Evolutionary conservation across 352 stramenopile species (phyloP), one percentile per base, ranked within the genome.

Genomic region (Phytophthora fragariaefolia): DNA sequence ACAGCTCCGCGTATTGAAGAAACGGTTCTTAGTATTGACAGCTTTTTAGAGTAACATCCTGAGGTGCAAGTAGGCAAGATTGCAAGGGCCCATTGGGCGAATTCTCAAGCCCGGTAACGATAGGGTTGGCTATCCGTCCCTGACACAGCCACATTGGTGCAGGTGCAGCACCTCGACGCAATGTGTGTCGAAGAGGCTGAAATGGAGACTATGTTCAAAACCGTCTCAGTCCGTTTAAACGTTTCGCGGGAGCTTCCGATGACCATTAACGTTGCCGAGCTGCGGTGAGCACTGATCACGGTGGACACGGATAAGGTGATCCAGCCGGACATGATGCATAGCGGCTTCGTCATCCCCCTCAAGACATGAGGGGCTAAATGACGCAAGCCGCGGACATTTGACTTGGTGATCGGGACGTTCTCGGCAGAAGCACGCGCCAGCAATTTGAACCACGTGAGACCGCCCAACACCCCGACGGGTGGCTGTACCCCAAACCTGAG

Each of bases 51-150:
- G 6, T 23, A 58, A 8, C 17, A 38, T 6, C 28, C 26, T 4
- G 47, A 66, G 5, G 24, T 66, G 2, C 58, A 53, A 2, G 58
- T 59, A 8, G 47, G 20, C 15, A n/a, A 52, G 20, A 66, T 59
- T 23, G 23, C 58, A 0, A 18, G 38, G 6, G 47, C 48, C 6
- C 48, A 58, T 20, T 66, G 36, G 58, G 20, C 20, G 26, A 58
- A 53, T 10, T 38, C 58, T 6, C 56, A 56, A n/a, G 56, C 43
- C 5, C 43, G 42, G 2, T 43, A 47, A 17, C 30, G 28, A 13
- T 42, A 12, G 17, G 45, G 43, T 12, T 2, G 28, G 2, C 43
- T 63, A 9, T 6, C 15, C 2, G 2, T 63, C 1, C 56, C 42
- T 0, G 28, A 54, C 6, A 55, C 6, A 1, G 43, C 55, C 17